Percentiles rank a stretch among this genome's conserved stretches.
Conservation (phyloP, 345 rosid genomes). For the Lepidium africanum region DNA sequence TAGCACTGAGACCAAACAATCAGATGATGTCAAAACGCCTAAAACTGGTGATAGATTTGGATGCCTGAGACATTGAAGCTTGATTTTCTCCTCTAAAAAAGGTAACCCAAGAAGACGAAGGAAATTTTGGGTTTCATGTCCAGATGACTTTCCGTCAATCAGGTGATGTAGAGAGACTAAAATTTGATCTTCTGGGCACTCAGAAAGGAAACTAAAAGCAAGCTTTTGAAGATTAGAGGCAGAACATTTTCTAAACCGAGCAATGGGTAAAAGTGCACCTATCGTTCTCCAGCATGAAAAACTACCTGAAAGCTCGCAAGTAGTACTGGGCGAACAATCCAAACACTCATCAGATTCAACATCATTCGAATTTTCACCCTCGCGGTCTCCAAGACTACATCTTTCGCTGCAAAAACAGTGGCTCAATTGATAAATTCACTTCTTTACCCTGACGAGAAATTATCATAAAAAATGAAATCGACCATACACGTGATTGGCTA, state of each 20-base stretch:
- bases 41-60: constrained; percentile 70
- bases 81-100: constrained; percentile 35
- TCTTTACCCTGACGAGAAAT: neutral
- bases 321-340: constrained; percentile 19
- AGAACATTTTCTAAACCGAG: constrained; percentile 40
- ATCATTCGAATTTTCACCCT: constrained; percentile 12
- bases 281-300: constrained; percentile 45
- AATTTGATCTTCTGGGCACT: constrained; percentile 58
- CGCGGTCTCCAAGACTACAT: constrained; percentile 21
- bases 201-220: constrained; percentile 45
- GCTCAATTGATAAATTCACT: neutral
- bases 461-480: neutral
- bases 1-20: constrained; percentile 45
- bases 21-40: constrained; percentile 49
- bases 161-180: constrained; percentile 49
- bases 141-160: constrained; percentile 66
- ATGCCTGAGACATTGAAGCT: constrained; percentile 65
- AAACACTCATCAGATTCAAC: constrained; percentile 15
- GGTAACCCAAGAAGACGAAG: constrained; percentile 61
- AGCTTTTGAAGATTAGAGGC: constrained; percentile 40
- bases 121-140: constrained; percentile 47
- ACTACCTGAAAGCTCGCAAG: constrained; percentile 33
- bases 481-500: constrained; percentile 52
- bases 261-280: constrained; percentile 56
- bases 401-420: constrained; percentile 33